A percentile compares a stretch with the other conserved stretches of the same genome.
Conservation (phyloP, 2,329 filamentous ascomycete genomes). For the Aspergillus transmontanensis region DNA sequence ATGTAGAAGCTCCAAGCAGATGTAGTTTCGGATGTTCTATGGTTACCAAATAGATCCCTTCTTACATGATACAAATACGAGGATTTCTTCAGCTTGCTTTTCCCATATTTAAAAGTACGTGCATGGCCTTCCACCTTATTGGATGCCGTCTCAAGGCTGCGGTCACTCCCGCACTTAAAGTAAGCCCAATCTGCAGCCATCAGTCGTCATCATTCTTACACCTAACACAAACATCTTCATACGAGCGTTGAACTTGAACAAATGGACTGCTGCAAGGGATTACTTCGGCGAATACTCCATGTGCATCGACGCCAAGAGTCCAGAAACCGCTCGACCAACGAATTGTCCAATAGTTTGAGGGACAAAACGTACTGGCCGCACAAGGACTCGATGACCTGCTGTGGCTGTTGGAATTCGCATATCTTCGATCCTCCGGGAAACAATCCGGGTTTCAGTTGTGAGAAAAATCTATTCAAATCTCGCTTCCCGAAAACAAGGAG, state of each 20-base stretch:
- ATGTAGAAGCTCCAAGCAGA: neutral
- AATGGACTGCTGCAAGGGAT: constrained; percentile 3
- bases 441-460: neutral
- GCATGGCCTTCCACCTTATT: neutral
- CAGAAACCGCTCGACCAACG: neutral
- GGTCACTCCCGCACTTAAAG: constrained; percentile 2
- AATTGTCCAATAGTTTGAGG: neutral
- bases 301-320: neutral
- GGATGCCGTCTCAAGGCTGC: neutral
- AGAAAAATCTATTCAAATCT: neutral
- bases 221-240: neutral
- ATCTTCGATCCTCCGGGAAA: neutral
- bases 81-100: neutral
- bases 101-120: constrained; percentile 1
- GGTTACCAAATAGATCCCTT: neutral
- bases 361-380: neutral
- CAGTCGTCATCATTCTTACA: neutral
- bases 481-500: too few species aligned
- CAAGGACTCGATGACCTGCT: neutral
- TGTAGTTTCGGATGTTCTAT: neutral
- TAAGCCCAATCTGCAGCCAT: neutral
- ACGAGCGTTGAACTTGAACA: neutral
- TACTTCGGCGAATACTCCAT: neutral
- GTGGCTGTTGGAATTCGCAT: neutral
- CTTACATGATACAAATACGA: neutral